Evolutionary conservation across 345 rosid genomes (phyloP).

Genomic region (Bretschneidera sinensis): DNA sequence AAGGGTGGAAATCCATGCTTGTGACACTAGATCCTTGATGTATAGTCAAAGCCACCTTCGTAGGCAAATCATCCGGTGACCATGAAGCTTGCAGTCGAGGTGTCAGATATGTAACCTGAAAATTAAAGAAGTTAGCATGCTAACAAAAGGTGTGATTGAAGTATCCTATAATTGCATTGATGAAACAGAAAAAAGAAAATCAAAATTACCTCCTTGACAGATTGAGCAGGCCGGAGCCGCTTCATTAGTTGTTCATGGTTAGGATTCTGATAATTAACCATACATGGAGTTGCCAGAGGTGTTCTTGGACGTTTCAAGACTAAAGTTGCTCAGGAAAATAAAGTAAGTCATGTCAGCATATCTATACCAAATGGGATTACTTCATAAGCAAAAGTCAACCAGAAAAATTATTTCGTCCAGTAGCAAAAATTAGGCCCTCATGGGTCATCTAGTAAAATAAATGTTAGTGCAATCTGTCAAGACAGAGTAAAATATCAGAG

Average conservation of each 20-base stretch:
- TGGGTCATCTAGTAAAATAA: too few species aligned
- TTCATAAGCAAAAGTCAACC: constrained; percentile 11
- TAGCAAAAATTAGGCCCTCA: too few species aligned
- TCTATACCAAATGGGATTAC: neutral
- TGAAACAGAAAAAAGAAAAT: constrained; percentile 3
- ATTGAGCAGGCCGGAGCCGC: constrained; percentile 70
- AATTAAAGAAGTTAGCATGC: constrained; percentile 2
- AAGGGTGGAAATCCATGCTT: constrained; percentile 94
- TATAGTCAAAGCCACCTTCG: constrained; percentile 56
- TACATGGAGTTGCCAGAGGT: constrained; percentile 54
- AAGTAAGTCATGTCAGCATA: constrained; percentile 8
- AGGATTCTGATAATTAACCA: constrained; percentile 76
- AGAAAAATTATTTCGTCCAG: neutral
- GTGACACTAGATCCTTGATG: constrained; percentile 72
- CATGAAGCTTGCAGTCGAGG: constrained; percentile 52
- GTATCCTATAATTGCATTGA: neutral
- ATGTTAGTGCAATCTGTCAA: neutral
- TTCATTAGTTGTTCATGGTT: constrained; percentile 85
- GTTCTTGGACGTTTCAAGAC: constrained; percentile 77
- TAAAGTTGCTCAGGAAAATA: constrained; percentile 34
- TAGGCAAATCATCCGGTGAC: constrained; percentile 82
- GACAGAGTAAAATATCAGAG: neutral
- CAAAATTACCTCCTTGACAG: constrained; percentile 67
- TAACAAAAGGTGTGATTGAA: neutral
- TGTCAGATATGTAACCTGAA: constrained; percentile 66